Evolutionary conservation across 129 eudicot species (phyloP).

Genomic region (Sambucus nigra): DNA sequence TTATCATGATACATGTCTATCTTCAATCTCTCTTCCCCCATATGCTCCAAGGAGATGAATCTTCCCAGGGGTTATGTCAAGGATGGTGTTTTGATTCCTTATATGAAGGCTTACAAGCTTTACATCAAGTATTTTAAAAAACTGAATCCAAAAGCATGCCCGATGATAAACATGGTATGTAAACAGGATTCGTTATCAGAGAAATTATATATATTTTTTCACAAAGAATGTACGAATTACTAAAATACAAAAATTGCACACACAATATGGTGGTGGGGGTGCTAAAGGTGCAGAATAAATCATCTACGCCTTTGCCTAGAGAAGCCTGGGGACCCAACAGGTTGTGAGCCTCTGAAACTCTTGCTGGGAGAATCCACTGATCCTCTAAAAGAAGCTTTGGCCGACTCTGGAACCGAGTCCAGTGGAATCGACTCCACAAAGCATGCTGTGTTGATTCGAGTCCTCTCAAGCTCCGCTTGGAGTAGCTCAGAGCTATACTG

Average conservation of each 20-base stretch:
- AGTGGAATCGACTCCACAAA: conserved; percentile 60
- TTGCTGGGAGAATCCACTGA: conserved; percentile 63
- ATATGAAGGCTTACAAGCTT: too few species aligned
- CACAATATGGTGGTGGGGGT: not conserved
- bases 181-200: not conserved
- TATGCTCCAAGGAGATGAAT: too few species aligned
- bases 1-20: too few species aligned
- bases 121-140: too few species aligned
- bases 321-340: conserved; percentile 49
- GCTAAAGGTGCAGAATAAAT: not conserved
- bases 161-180: too few species aligned
- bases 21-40: too few species aligned
- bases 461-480: conserved; percentile 79
- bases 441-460: conserved; percentile 85
- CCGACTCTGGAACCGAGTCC: conserved; percentile 48
- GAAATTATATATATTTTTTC: not conserved
- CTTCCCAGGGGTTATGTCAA: too few species aligned
- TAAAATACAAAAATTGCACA: conserved; percentile 29
- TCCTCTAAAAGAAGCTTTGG: conserved; percentile 67
- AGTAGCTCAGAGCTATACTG: conserved; percentile 84
- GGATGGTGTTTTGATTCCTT: too few species aligned
- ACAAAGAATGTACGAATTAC: conserved; percentile 13
- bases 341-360: conserved; percentile 41
- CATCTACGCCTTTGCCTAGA: conserved; percentile 80
- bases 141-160: not conserved